A percentile compares a stretch with the other conserved stretches of the same genome.
Conservation (phyloP, 2,329 filamentous ascomycete genomes). For the Hypocrella siamensis region DNA sequence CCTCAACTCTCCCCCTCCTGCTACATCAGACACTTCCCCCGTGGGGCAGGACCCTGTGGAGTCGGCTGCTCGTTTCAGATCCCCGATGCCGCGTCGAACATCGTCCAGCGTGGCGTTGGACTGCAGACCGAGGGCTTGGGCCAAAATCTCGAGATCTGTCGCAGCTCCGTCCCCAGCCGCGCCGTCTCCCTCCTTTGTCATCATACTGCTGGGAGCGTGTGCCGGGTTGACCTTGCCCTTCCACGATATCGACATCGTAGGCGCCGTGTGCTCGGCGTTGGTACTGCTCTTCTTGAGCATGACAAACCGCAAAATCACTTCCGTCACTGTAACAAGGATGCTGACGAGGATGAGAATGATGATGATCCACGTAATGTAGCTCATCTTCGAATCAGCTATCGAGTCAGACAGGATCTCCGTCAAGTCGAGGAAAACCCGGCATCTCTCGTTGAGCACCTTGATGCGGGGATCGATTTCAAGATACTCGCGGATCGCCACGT, state of each 20-base stretch:
- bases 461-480: slow-evolving; percentile 94
- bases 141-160: slow-evolving; percentile 19
- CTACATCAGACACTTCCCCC: neutral
- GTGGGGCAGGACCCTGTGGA: neutral
- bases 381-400: slow-evolving; percentile 91
- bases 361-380: slow-evolving; percentile 92
- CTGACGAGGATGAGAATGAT: slow-evolving; percentile 85
- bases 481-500: slow-evolving; percentile 88
- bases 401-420: slow-evolving; percentile 88
- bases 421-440: slow-evolving; percentile 88
- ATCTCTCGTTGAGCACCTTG: slow-evolving; percentile 92
- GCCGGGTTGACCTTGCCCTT: slow-evolving; percentile 5
- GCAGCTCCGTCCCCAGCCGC: slow-evolving; percentile 6
- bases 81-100: slow-evolving; percentile 16
- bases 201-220: slow-evolving; percentile 2
- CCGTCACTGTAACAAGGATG: slow-evolving; percentile 79
- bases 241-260: slow-evolving; percentile 6
- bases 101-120: slow-evolving; percentile 19
- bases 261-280: slow-evolving; percentile 5
- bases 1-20: no score
- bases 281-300: slow-evolving; percentile 35
- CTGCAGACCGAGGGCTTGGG: slow-evolving; percentile 16
- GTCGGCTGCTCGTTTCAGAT: slow-evolving; percentile 10
- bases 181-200: neutral
- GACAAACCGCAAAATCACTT: slow-evolving; percentile 74